phyloP scores from a whole-genome alignment of 2,329 filamentous ascomycete species.

The Massarina eburnea region DNA sequence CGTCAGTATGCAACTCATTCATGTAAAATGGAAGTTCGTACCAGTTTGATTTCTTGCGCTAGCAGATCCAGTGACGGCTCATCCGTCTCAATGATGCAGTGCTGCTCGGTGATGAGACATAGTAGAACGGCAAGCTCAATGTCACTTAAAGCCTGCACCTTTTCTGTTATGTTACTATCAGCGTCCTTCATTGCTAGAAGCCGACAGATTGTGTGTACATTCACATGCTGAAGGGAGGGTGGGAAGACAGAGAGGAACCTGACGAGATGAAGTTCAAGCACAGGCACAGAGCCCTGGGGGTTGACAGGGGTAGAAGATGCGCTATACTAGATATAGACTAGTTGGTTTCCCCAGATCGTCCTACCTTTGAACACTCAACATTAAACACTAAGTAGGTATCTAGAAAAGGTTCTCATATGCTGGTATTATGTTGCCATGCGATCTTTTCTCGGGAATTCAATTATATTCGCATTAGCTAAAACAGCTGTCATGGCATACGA shows the following conservation, averaged over 20 bases:
- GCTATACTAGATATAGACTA: not conserved
- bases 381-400: too few species aligned
- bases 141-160: slow-evolving; percentile 79
- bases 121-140: slow-evolving; percentile 84
- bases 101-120: slow-evolving; percentile 77
- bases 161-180: slow-evolving; percentile 48
- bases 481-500: too few species aligned
- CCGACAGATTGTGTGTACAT: not conserved
- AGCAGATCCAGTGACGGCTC: slow-evolving; percentile 64
- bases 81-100: slow-evolving; percentile 83
- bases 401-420: too few species aligned
- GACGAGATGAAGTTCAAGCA: too few species aligned
- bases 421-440: too few species aligned
- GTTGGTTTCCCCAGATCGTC: not conserved
- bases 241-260: not conserved
- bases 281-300: too few species aligned
- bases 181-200: slow-evolving; percentile 24
- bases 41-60: slow-evolving; percentile 72
- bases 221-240: slow-evolving; percentile 1
- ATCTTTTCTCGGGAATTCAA: too few species aligned
- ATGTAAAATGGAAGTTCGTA: slow-evolving; percentile 38
- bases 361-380: too few species aligned
- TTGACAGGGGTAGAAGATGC: not conserved
- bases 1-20: slow-evolving; percentile 2
- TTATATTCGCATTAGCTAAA: too few species aligned